Evolutionary conservation across 2,329 filamentous ascomycete genomes (phyloP), one percentile per base, ranked within the genome.

Genomic region (Cadophora malorum): DNA sequence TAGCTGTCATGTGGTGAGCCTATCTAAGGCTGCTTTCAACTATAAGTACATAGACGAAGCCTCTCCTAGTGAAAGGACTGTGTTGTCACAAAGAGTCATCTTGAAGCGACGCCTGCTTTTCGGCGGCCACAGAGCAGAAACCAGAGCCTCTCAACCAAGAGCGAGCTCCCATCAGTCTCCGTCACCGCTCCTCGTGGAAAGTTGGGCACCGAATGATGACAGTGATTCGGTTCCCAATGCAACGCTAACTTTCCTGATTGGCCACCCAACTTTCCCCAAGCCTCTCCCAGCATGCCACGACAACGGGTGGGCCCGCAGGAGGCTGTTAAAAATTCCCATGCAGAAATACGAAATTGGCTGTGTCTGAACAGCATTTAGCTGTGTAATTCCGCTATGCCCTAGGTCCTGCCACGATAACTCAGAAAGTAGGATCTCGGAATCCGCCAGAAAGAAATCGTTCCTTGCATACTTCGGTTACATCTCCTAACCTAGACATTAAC

Each of bases 211-310:
- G 47, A 70, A 69, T 50, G 38, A 28, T 28, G 28, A 28, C 28
- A 28, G 5, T 28, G 28, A 67, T 41, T 50, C 66, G 60, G 59
- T 47, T 64, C 53, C 66, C 61, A 69, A 67, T 52, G 41, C 65
- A 60, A 55, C 63, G n/a, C 63, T 19, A 52, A 63, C 64, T 41
- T 58, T 35, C 63, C 66, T 59, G 69, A 72, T 71, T 64, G 69
- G 60, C 60, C 38, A 66, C 38, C 31, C 52, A 63, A 41, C 49
- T 68, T 28, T 25, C 35, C 60, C 47, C 63, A 45, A 41, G 50
- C 58, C 65, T 23, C 62, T 70, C 62, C 60, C 56, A 70, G 65
- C 53, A 61, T 71, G 71, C 71, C 71, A 73, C 67, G 67, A 71
- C 49, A 63, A 62, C 68, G 64, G 63, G 38, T 63, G 61, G 66